A percentile compares a stretch with the other conserved stretches of the same genome.
phyloP scores from a whole-genome alignment of 2,329 filamentous ascomycete genomes.

The Blastomyces percursus region DNA sequence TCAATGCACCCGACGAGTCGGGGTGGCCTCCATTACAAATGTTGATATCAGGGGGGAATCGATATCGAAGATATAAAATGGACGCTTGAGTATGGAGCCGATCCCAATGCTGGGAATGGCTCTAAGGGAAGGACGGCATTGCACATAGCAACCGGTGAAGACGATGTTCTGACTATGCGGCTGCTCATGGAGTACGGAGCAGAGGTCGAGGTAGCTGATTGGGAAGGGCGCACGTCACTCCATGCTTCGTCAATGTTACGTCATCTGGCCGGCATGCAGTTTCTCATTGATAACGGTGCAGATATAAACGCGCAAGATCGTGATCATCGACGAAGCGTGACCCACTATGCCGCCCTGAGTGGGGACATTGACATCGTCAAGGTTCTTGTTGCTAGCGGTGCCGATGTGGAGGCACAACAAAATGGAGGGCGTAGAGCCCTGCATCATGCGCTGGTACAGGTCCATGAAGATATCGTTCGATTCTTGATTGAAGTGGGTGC shows the following conservation, averaged over 20 bases:
- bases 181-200: neutral
- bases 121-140: neutral
- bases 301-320: neutral
- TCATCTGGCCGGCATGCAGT: neutral
- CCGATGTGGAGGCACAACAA: neutral
- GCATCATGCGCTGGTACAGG: neutral
- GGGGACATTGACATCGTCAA: neutral
- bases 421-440: neutral
- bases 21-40: neutral
- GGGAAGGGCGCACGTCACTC: neutral
- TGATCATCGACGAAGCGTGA: neutral
- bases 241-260: neutral
- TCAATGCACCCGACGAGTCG: neutral
- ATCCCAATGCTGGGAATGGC: neutral
- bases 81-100: neutral
- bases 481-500: neutral
- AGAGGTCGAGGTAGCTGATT: neutral
- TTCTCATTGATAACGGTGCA: neutral
- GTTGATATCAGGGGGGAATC: neutral
- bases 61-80: neutral
- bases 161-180: neutral
- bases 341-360: neutral
- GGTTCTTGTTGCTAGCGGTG: neutral
- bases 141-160: neutral
- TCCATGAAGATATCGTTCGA: neutral